Percentiles rank a stretch among this genome's conserved stretches.
Evolutionary conservation across 768 basidiomycete species (phyloP).

Genomic region (Mycena capillaripes): DNA sequence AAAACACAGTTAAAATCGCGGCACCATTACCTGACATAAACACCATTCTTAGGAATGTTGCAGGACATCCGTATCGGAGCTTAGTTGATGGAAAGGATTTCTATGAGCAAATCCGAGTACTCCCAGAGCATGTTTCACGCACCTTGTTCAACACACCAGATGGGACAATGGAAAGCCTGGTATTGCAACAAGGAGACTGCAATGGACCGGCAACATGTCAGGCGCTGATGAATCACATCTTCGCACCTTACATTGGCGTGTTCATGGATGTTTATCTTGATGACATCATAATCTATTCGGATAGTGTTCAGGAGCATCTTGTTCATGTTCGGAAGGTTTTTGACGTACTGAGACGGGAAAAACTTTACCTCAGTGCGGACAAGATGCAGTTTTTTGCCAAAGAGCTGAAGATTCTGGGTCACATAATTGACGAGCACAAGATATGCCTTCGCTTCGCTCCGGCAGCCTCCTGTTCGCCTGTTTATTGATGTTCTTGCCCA

Average conservation of each 20-base stretch:
- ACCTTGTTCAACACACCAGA: constrained; percentile 47
- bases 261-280: constrained; percentile 49
- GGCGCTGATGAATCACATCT: constrained; percentile 57
- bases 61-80: constrained; percentile 36
- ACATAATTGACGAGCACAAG: constrained; percentile 49
- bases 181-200: constrained; percentile 48
- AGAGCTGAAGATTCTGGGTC: constrained; percentile 50
- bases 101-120: constrained; percentile 57
- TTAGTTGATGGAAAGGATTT: constrained; percentile 53
- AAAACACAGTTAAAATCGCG: constrained; percentile 45
- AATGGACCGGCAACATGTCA: constrained; percentile 54
- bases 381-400: constrained; percentile 51
- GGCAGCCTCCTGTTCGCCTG: too few species aligned
- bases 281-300: constrained; percentile 59
- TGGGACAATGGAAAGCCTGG: constrained; percentile 52
- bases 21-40: constrained; percentile 36
- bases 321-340: constrained; percentile 49
- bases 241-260: constrained; percentile 48
- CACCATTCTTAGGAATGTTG: constrained; percentile 44
- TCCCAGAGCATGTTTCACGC: constrained; percentile 35
- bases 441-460: too few species aligned
- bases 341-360: constrained; percentile 47
- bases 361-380: constrained; percentile 50
- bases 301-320: constrained; percentile 51
- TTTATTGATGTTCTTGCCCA: too few species aligned